These are phyloP conservation scores for Meira nashicola DNA, from an alignment of 1,284 basidiomycete species.

Conservation along the genomic window DNA sequence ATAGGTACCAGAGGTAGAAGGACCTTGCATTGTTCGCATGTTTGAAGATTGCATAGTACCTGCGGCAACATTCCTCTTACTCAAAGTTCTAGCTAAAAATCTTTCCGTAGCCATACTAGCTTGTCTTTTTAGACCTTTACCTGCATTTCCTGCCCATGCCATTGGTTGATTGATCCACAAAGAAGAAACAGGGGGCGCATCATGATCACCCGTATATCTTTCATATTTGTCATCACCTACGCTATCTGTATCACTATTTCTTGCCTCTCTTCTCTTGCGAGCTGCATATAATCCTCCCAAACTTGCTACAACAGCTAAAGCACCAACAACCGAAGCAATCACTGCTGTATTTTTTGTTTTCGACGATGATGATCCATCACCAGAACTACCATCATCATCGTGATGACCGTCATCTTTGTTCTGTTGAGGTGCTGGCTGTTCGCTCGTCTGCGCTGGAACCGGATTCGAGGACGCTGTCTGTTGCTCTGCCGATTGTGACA, in stretches of 20 bases:
- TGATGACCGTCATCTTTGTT: too few species aligned
- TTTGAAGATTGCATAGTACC: neutral
- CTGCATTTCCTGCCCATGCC: slow-evolving; percentile 12
- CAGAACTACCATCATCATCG: neutral
- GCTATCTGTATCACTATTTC: slow-evolving; percentile 11
- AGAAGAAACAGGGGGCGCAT: slow-evolving; percentile 26
- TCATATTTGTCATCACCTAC: slow-evolving; percentile 5
- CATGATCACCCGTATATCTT: neutral
- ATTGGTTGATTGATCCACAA: slow-evolving; percentile 19
- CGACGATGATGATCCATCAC: neutral
- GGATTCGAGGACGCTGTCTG: neutral
- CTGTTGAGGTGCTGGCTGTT: neutral
- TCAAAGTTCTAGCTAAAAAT: neutral
- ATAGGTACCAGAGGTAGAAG: neutral
- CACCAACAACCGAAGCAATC: slow-evolving; percentile 43
- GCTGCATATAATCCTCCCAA: slow-evolving; percentile 47
- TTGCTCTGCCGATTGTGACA: neutral
- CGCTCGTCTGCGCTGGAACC: neutral
- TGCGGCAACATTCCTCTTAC: neutral
- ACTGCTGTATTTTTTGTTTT: slow-evolving; percentile 28
- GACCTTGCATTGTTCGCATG: too few species aligned
- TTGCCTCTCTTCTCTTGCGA: slow-evolving; percentile 35
- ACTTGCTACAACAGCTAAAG: slow-evolving; percentile 41
- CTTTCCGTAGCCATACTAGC: neutral
- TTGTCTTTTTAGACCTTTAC: slow-evolving; percentile 2